phyloP scores from a whole-genome alignment of 345 rosid genomes.

The Acer yangbiense region DNA sequence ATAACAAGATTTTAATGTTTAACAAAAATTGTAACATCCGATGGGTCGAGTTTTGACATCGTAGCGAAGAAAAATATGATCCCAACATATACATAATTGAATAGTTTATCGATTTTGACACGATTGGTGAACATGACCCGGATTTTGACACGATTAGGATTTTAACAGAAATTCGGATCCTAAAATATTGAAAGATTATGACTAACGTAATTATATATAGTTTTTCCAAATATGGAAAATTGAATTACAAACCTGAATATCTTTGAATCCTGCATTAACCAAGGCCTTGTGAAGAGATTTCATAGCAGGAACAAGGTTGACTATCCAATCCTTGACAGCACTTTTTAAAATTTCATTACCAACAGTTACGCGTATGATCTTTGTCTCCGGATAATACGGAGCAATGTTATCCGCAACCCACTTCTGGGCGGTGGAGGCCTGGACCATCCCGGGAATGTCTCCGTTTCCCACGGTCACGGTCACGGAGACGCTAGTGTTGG shows the following conservation, averaged over 20 bases:
- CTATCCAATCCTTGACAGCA: constrained; percentile 39
- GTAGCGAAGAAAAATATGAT: no score
- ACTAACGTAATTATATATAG: no score
- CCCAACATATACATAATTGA: no score
- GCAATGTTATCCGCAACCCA: constrained; percentile 62
- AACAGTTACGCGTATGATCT: constrained; percentile 56
- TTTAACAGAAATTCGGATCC: no score
- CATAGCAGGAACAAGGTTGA: constrained; percentile 74
- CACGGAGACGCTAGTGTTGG: constrained; percentile 55
- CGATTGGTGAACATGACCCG: no score
- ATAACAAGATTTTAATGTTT: no score
- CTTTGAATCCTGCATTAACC: constrained; percentile 50
- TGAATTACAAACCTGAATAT: constrained; percentile 49
- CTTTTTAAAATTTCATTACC: constrained; percentile 72
- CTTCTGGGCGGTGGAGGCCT: constrained; percentile 36
- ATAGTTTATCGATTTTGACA: no score
- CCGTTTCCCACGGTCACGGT: constrained; percentile 62
- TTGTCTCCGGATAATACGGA: constrained; percentile 73
- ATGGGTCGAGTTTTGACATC: no score
- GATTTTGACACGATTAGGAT: no score
- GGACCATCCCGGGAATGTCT: constrained; percentile 55
- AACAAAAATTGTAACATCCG: no score
- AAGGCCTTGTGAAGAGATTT: constrained; percentile 57
- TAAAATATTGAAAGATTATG: no score
- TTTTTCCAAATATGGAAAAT: background rate